Evolutionary conservation across 371 early-diverging fungal species (phyloP).

Genomic region (Syncephalastrum racemosum): DNA sequence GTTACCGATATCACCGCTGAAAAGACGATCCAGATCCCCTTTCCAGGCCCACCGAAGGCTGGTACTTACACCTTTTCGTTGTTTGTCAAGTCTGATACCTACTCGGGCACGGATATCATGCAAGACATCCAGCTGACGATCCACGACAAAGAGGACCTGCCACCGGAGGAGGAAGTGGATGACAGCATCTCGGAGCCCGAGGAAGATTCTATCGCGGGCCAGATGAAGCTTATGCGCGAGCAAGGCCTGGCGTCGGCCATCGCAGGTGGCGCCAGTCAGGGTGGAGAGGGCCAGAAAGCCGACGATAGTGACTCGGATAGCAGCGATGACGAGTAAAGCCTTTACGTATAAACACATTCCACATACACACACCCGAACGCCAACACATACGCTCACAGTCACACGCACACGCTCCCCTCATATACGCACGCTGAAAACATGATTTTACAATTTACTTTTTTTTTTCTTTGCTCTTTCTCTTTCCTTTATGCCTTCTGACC

Average conservation of each 20-base stretch:
- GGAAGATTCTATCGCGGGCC: constrained; percentile 92
- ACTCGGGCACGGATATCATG: constrained; percentile 77
- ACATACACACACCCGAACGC: no score
- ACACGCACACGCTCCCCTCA: no score
- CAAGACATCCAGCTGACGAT: constrained; percentile 76
- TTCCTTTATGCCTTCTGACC: no score
- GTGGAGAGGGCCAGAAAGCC: constrained; percentile 11
- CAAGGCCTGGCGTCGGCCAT: constrained; percentile 67
- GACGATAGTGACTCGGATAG: constrained; percentile 34
- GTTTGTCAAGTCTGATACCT: constrained; percentile 87
- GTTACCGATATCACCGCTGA: constrained; percentile 74
- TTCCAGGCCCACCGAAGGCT: constrained; percentile 91
- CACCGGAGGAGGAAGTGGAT: constrained; percentile 74
- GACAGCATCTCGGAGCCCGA: constrained; percentile 97
- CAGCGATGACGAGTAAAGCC: constrained; percentile 30
- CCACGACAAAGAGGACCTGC: constrained; percentile 67
- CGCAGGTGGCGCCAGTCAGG: constrained; percentile 55
- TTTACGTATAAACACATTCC: no score
- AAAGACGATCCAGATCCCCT: constrained; percentile 79
- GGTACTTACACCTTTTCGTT: constrained; percentile 84
- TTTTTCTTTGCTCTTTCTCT: no score
- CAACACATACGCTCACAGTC: no score
- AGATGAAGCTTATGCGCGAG: constrained; percentile 82
- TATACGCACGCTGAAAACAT: no score
- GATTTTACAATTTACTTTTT: no score